Conservation (phyloP, 2,329 filamentous ascomycete genomes). For the Capronia epimyces region DNA sequence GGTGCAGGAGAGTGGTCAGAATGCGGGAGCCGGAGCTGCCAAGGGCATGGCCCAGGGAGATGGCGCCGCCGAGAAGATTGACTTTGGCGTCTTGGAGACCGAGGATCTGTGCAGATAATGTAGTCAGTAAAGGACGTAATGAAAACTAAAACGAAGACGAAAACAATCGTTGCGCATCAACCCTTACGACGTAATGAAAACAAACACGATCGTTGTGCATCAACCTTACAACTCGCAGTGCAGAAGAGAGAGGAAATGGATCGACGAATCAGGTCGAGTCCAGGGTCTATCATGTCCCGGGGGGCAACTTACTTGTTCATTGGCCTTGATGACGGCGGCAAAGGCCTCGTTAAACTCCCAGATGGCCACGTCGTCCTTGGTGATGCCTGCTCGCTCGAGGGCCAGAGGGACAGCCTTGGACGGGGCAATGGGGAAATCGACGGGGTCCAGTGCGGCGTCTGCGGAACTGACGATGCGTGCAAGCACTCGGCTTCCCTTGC, state of each 20-base stretch:
- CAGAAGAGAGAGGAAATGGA: no score
- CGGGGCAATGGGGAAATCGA: conserved; percentile 92
- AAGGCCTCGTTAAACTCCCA: conserved; percentile 99
- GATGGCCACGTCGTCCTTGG: conserved; percentile 81
- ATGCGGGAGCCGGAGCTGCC: conserved; percentile 92
- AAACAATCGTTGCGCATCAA: no score
- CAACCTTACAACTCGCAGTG: no score
- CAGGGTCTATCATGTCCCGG: not conserved
- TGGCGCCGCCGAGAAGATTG: conserved; percentile 84
- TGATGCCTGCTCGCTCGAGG: conserved; percentile 80
- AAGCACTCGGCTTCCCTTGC: conserved; percentile 70
- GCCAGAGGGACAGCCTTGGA: conserved; percentile 88
- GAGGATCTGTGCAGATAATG: conserved; percentile 55
- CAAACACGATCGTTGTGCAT: no score
- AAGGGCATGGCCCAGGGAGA: conserved; percentile 84
- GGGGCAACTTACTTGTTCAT: conserved; percentile 73
- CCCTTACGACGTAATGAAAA: no score
- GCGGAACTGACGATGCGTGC: conserved; percentile 79
- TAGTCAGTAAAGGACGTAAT: conserved; percentile 12
- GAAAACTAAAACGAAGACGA: no score
- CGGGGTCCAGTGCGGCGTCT: conserved; percentile 82
- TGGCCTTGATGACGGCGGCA: conserved; percentile 89
- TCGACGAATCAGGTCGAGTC: not conserved
- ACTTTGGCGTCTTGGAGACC: conserved; percentile 73
- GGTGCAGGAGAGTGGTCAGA: conserved; percentile 81